Evolutionary conservation across 768 basidiomycete species (phyloP).

Genomic region (Filobasidium floriforme): DNA sequence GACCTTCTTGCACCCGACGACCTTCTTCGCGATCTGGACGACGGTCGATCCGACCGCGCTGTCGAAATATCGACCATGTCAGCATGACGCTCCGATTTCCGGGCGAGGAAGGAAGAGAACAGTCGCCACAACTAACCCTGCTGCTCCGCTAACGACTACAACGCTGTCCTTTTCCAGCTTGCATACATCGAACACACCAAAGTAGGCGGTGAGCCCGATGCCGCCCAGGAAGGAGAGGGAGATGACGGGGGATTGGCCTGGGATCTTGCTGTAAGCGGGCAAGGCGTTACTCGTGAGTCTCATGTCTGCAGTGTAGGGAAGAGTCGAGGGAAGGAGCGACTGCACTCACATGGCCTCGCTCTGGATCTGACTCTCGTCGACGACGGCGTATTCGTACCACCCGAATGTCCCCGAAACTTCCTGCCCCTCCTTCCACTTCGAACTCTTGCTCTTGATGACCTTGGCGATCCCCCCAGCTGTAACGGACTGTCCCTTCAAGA

Average conservation of each 20-base stretch:
- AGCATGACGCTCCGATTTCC: not conserved
- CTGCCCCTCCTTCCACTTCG: constrained; percentile 28
- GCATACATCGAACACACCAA: constrained; percentile 29
- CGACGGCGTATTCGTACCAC: constrained; percentile 34
- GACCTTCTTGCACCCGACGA: constrained; percentile 37
- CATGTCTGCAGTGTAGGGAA: no score
- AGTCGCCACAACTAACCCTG: constrained; percentile 28
- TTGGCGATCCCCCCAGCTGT: constrained; percentile 24
- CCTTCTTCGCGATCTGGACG: constrained; percentile 39
- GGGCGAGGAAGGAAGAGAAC: not conserved
- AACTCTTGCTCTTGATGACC: constrained; percentile 30
- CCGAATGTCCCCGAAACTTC: constrained; percentile 16
- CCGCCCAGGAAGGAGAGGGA: constrained; percentile 25
- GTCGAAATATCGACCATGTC: not conserved
- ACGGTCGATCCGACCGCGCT: constrained; percentile 27
- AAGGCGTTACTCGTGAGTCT: no score
- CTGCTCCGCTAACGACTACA: constrained; percentile 39
- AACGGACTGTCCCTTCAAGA: constrained; percentile 25
- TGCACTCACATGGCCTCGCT: constrained; percentile 24
- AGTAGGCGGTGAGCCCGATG: constrained; percentile 37
- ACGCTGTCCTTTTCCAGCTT: constrained; percentile 31
- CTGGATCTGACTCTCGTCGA: constrained; percentile 21
- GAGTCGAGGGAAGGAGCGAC: not conserved
- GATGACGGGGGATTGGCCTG: constrained; percentile 24
- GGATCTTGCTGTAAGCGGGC: constrained; percentile 12